phyloP scores from a whole-genome alignment of 2,329 filamentous ascomycete species.

The Geosmithia flava region DNA sequence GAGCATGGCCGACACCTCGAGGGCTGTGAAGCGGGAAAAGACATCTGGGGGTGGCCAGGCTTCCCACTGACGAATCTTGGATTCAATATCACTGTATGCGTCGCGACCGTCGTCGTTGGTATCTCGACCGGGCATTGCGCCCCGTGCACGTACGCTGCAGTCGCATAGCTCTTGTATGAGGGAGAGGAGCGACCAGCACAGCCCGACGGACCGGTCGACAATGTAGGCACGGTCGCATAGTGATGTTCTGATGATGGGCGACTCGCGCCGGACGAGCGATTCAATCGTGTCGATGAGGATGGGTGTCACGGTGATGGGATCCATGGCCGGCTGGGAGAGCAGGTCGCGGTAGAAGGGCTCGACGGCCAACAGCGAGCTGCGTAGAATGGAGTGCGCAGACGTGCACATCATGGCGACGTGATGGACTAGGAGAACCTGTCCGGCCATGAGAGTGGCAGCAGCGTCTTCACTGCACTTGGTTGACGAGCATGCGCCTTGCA shows the following conservation, averaged over 20 bases:
- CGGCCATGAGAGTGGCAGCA: slow-evolving; percentile 1
- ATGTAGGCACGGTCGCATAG: neutral
- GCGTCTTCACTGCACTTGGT: neutral
- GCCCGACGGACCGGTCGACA: slow-evolving; percentile 5
- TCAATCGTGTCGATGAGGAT: slow-evolving; percentile 6
- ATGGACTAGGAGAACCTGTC: slow-evolving; percentile 1
- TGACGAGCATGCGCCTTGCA: neutral
- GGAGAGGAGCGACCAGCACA: slow-evolving; percentile 4
- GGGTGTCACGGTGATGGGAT: slow-evolving; percentile 5
- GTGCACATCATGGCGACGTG: slow-evolving; percentile 1
- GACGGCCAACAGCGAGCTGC: slow-evolving; percentile 1
- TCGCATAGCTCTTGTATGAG: slow-evolving; percentile 6
- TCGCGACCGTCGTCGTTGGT: neutral
- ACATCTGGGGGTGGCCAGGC: slow-evolving; percentile 1
- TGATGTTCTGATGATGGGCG: slow-evolving; percentile 3
- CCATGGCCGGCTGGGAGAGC: slow-evolving; percentile 1
- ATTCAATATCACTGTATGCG: slow-evolving; percentile 4
- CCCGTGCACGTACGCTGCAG: slow-evolving; percentile 2
- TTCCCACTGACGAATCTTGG: slow-evolving; percentile 2
- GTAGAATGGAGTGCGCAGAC: slow-evolving; percentile 1
- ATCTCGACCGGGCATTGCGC: neutral
- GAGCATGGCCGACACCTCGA: slow-evolving; percentile 4
- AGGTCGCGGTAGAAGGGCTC: neutral
- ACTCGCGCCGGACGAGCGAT: slow-evolving; percentile 5
- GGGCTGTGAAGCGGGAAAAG: neutral